Base-by-base conservation (phyloP, 306 rosid species). In the Trifolium pratense region DNA sequence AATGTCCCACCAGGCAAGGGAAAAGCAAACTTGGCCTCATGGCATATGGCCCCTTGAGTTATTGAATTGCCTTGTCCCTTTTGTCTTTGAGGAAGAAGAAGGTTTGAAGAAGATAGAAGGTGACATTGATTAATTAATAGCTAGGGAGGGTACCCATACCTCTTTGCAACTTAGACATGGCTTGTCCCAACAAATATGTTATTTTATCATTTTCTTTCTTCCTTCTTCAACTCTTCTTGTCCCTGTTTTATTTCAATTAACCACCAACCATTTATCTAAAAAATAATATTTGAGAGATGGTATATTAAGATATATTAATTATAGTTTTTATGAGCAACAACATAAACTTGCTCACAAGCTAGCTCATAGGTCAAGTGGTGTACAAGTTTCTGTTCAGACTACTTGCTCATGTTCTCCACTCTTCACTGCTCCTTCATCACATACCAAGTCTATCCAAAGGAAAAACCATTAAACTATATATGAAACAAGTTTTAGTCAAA, bases 101-200 rank as follows among this genome's bases (percentile, higher is more conserved):
- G 75, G 82, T 74, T 56, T 56, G 62, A 56, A 56, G 62, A 56
- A 18, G 34, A 18, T 53, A 53, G 59, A 53, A 53, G 59, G 59
- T 73, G 87, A 84, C 86, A 75, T 26, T 78, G 77, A 75, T 82
- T 80, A 74, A 73, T 82, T 14, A 2, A 1, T 31, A 31, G 5
- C 3, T 32, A 36, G 10, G 9, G 42, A 42, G 20, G 78, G 63
- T 65, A 68, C 74, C 87, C 87, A 78, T 82, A 82, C 72, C 77
- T 57, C 73, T 66, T 83, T 83, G 78, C 75, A 80, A 60, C 80
- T 62, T 65, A 31, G 86, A 78, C 87, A 83, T 83, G 84, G 73
- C 63, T 13, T 84, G 86, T 73, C 84, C 84, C 83, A 74, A 79
- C 74, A 70, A 70, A 60, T 48, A 60, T 81, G 69, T 49, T 45